Base-by-base conservation (phyloP, 306 rosid genomes). In the Trifolium dubium region DNA sequence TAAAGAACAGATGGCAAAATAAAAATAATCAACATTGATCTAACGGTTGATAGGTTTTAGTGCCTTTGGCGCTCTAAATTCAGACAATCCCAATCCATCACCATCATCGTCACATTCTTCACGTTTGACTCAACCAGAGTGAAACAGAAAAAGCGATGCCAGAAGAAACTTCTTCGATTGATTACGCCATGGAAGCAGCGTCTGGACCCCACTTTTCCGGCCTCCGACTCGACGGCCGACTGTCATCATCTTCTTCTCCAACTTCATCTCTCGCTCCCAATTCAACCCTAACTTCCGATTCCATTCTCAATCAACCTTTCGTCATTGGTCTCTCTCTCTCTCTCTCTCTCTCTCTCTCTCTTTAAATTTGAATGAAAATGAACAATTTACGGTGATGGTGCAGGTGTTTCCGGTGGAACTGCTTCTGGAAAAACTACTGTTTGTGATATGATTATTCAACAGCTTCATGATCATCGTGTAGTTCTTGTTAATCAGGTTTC, bases 401-500 rank as follows among this genome's bases (percentile, higher is more conserved):
- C 67, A 94, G 99, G 99, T 29, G 99, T 94, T 83, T 92, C 95
- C 7, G 99, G 99, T 32, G 99, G 99, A 84, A 94, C 99, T 65
- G 99, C 99, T 67, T 94, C 99, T 0, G 99, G 99, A 28, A 94
- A 94, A 86, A 94, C 99, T 61, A 94, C 99, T 5, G 97, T 94
- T 8, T 94, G 99, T 58, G 99, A 94, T 59, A 94, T 91, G 99
- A 94, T 94, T 74, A 94, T 94, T 78, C 99, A 94, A 73, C 99
- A 94, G 79, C 99, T 94, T 53, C 99, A 92, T 62, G 99, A 94
- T 81, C 99, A 94, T 68, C 97, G 98, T 40, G 93, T 94, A 39
- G 93, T 94, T 14, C 96, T 94, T 6, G 92, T 94, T 78, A 94
- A 87, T 86, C 98, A 94, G 98, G 98, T 82, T 5, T 13, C 4